Evolutionary conservation across 1,284 basidiomycete species (phyloP).

Genomic region (Puccinia sorghi): DNA sequence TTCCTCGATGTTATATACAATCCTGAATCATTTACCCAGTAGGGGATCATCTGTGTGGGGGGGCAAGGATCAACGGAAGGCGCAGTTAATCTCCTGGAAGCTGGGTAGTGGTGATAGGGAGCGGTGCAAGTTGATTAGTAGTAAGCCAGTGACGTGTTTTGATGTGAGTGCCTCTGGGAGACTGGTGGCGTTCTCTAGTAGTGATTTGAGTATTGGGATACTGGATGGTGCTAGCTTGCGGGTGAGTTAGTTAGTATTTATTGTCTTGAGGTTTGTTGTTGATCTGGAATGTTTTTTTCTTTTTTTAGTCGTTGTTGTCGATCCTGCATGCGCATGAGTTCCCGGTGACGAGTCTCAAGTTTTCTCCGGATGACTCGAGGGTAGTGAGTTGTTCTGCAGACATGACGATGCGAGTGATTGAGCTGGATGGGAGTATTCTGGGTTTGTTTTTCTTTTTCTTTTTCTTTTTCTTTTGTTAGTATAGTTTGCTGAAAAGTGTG

Average conservation of each 20-base stretch:
- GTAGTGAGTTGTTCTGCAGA: slow-evolving; percentile 91
- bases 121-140: slow-evolving; percentile 63
- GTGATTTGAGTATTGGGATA: slow-evolving; percentile 81
- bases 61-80: slow-evolving; percentile 14
- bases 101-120: not conserved
- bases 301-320: slow-evolving; percentile 71
- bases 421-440: slow-evolving; percentile 63
- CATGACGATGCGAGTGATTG: slow-evolving; percentile 78
- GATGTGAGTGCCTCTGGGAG: slow-evolving; percentile 77
- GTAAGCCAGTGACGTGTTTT: slow-evolving; percentile 78
- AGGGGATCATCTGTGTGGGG: not conserved
- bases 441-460: slow-evolving; percentile 4
- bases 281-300: not conserved
- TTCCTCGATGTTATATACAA: slow-evolving; percentile 13
- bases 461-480: not conserved
- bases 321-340: slow-evolving; percentile 94
- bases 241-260: slow-evolving; percentile 63
- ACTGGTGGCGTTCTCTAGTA: slow-evolving; percentile 80
- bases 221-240: slow-evolving; percentile 76
- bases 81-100: slow-evolving; percentile 29
- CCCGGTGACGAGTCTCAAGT: slow-evolving; percentile 82
- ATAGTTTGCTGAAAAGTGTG: not conserved
- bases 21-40: slow-evolving; percentile 21
- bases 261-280: not conserved
- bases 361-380: slow-evolving; percentile 77